Conservation (phyloP, 768 basidiomycete genomes). For the Amanita jacksonii region DNA sequence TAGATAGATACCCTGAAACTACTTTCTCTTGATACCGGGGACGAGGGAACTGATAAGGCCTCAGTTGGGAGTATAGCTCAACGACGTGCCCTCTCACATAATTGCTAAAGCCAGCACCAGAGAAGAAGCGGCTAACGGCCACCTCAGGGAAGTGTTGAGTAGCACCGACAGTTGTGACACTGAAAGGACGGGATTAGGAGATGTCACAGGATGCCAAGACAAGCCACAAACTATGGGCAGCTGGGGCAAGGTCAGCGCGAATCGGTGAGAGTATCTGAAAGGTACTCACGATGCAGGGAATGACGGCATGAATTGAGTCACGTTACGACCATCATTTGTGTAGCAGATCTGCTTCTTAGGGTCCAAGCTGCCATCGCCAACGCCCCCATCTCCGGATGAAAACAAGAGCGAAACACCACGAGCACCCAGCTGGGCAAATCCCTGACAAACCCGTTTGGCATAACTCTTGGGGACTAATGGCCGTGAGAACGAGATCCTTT, state of each 20-base stretch:
- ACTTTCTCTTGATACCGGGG: constrained; percentile 32
- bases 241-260: constrained; percentile 10
- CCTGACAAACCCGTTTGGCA: constrained; percentile 42
- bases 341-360: constrained; percentile 42
- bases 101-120: constrained; percentile 68
- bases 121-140: constrained; percentile 41
- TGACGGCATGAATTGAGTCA: constrained; percentile 36
- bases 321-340: constrained; percentile 50
- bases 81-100: too few relatives aligned
- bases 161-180: constrained; percentile 64
- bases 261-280: constrained; percentile 17
- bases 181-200: constrained; percentile 14
- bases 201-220: neutral
- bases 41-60: constrained; percentile 13
- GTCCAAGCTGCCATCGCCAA: constrained; percentile 47
- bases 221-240: constrained; percentile 36
- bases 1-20: constrained; percentile 28
- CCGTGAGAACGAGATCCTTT: neutral
- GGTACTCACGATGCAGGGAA: constrained; percentile 47
- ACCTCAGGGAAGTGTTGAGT: constrained; percentile 44
- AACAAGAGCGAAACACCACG: constrained; percentile 56
- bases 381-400: constrained; percentile 57
- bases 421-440: constrained; percentile 53
- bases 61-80: neutral
- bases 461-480: constrained; percentile 44